phyloP scores from a whole-genome alignment of 2,329 filamentous ascomycete species.

The Lasiodiplodia sp. region DNA sequence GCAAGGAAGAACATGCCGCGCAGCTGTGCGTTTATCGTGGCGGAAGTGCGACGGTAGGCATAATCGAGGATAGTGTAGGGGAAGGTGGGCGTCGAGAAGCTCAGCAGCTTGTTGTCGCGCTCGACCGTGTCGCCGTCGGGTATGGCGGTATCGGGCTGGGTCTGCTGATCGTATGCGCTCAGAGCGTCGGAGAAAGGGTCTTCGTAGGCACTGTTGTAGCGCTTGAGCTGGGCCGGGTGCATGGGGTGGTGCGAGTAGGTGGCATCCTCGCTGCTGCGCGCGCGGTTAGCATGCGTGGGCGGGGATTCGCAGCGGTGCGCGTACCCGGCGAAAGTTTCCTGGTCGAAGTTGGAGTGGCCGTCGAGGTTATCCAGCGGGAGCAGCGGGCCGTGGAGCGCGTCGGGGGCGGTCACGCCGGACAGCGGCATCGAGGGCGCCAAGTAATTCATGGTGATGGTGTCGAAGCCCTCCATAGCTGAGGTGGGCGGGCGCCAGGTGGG shows the following conservation, averaged over 20 bases:
- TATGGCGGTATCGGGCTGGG: conserved; percentile 54
- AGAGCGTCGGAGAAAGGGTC: conserved; percentile 60
- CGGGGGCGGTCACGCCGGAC: conserved; percentile 56
- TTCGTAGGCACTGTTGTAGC: conserved; percentile 58
- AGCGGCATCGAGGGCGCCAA: conserved; percentile 65
- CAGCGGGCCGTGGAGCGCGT: conserved; percentile 48
- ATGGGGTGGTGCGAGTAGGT: conserved; percentile 54
- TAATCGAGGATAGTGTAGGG: conserved; percentile 72
- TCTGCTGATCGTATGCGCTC: conserved; percentile 56
- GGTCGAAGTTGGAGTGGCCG: conserved; percentile 66
- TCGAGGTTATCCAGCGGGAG: conserved; percentile 63
- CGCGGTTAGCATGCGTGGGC: conserved; percentile 40
- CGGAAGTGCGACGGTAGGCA: conserved; percentile 67
- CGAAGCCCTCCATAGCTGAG: conserved; percentile 62
- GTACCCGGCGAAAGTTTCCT: conserved; percentile 68
- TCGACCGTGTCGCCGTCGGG: conserved; percentile 66
- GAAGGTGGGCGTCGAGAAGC: conserved; percentile 57
- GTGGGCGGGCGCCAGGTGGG: conserved; percentile 36
- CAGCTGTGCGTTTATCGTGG: conserved; percentile 76
- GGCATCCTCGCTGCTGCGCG: conserved; percentile 58
- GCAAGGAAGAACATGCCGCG: conserved; percentile 91
- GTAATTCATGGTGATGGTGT: conserved; percentile 69
- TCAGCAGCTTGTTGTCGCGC: conserved; percentile 65
- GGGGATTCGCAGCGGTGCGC: conserved; percentile 35
- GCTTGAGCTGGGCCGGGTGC: conserved; percentile 50